Evolutionary conservation across 2,329 filamentous ascomycete species (phyloP).

Genomic region (Arthrobotrys conoides): DNA sequence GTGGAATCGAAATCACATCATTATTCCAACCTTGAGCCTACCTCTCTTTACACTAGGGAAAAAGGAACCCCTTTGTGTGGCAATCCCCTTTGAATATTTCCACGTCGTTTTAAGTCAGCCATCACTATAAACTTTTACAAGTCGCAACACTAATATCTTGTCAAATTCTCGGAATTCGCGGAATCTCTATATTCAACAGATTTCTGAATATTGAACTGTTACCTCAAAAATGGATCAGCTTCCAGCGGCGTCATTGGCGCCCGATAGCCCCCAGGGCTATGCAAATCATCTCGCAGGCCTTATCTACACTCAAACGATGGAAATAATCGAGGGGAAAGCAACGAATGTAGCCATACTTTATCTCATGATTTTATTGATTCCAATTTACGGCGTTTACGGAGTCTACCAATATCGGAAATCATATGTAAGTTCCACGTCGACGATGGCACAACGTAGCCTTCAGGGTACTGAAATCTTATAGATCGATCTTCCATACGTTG

Average conservation of each 20-base stretch:
- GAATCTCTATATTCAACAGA: too few species aligned
- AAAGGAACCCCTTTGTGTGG: too few species aligned
- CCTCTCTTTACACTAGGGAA: too few species aligned
- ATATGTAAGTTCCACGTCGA: constrained; percentile 44
- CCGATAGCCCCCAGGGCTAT: not conserved
- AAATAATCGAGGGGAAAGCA: constrained; percentile 7
- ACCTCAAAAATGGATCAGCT: not conserved
- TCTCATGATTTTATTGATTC: constrained; percentile 33
- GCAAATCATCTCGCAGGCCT: not conserved
- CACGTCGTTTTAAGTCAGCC: too few species aligned
- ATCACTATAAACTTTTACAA: too few species aligned
- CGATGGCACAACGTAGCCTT: too few species aligned
- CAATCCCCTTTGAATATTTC: too few species aligned
- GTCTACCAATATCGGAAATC: constrained; percentile 55
- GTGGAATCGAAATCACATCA: too few species aligned
- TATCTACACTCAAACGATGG: not conserved
- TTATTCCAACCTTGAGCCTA: too few species aligned
- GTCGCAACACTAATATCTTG: too few species aligned
- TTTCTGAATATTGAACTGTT: too few species aligned
- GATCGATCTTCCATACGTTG: constrained; percentile 61
- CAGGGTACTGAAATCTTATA: not conserved
- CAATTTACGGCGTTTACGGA: constrained; percentile 54
- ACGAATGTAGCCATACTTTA: not conserved
- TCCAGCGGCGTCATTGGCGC: not conserved
- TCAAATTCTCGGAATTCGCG: too few species aligned